Percentiles rank a stretch among this genome's conserved stretches.
phyloP scores from a whole-genome alignment of 1,139 yeast species.

The Arxiozyma slooffiae region DNA sequence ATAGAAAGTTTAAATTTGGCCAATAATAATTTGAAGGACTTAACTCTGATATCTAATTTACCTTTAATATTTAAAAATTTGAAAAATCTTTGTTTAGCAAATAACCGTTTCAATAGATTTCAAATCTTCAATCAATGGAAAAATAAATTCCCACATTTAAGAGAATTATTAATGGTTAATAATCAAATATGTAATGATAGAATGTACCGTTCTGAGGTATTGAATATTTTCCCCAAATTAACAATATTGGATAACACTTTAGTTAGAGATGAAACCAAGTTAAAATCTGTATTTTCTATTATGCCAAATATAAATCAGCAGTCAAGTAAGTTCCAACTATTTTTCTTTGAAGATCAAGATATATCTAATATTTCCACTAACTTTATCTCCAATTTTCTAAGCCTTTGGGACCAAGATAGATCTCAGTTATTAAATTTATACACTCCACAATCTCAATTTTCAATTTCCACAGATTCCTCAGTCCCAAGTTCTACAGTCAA shows the following conservation, averaged over 20 bases:
- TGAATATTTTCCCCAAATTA: constrained; percentile 67
- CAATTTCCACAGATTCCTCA: constrained; percentile 47
- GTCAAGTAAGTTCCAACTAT: constrained; percentile 42
- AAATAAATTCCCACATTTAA: constrained; percentile 58
- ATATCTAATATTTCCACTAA: constrained; percentile 61
- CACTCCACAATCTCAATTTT: constrained; percentile 77
- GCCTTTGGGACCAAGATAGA: constrained; percentile 73
- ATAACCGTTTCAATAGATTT: constrained; percentile 54
- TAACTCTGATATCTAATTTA: constrained; percentile 51
- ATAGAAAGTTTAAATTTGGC: constrained; percentile 75
- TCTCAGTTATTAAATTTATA: constrained; percentile 63
- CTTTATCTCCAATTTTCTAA: constrained; percentile 65
- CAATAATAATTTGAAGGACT: constrained; percentile 56
- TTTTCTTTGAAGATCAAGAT: constrained; percentile 76
- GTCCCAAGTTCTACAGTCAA: constrained; percentile 40
- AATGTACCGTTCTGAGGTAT: constrained; percentile 53
- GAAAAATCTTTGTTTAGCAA: constrained; percentile 68
- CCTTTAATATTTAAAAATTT: constrained; percentile 68
- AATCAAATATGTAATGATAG: constrained; percentile 58
- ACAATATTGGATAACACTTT: constrained; percentile 69
- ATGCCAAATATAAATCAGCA: constrained; percentile 1
- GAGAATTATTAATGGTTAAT: constrained; percentile 67
- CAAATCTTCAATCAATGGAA: constrained; percentile 67
- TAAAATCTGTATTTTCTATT: constrained; percentile 43
- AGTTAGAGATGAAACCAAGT: constrained; percentile 61